Percentiles rank a stretch among this genome's conserved stretches.
Conservation (phyloP, 805 yeast species). For the Trichomonascus vanleenenianus region DNA sequence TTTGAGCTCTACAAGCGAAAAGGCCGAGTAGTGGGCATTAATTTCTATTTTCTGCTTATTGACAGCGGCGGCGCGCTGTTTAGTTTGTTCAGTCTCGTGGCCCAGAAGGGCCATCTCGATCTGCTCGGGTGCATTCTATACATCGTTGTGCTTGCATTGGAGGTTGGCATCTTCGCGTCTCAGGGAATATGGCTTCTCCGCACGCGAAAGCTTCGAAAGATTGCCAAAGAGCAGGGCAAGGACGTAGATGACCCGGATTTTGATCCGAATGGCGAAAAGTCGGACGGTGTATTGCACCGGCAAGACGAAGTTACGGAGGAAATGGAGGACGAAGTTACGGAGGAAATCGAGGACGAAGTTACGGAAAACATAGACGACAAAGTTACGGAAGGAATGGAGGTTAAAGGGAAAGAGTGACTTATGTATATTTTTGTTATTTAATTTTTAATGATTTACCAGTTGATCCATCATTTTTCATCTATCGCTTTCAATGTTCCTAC, state of each 20-base stretch:
- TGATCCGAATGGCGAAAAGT: neutral
- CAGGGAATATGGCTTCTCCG: slow-evolving; percentile 62
- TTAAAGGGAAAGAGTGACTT: neutral
- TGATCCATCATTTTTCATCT: too few species aligned
- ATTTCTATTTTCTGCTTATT: slow-evolving; percentile 65
- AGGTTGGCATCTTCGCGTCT: slow-evolving; percentile 64
- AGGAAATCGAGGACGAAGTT: neutral
- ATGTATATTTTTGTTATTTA: neutral
- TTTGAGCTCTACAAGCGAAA: slow-evolving; percentile 69
- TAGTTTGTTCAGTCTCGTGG: slow-evolving; percentile 56
- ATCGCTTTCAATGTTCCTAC: too few species aligned
- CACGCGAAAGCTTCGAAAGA: slow-evolving; percentile 13
- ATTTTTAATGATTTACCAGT: neutral
- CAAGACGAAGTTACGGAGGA: neutral
- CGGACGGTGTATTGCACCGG: neutral
- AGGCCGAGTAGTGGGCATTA: slow-evolving; percentile 85
- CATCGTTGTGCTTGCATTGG: slow-evolving; percentile 63
- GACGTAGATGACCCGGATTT: slow-evolving; percentile 1
- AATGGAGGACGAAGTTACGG: neutral
- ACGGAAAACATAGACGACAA: neutral
- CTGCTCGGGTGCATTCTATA: slow-evolving; percentile 74
- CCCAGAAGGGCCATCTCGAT: slow-evolving; percentile 52
- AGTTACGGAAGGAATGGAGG: neutral
- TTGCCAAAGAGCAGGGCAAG: neutral
- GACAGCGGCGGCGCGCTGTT: slow-evolving; percentile 81